Base-by-base conservation (phyloP, 495 filamentous ascomycete species). In the Hypoxylon rickii region DNA sequence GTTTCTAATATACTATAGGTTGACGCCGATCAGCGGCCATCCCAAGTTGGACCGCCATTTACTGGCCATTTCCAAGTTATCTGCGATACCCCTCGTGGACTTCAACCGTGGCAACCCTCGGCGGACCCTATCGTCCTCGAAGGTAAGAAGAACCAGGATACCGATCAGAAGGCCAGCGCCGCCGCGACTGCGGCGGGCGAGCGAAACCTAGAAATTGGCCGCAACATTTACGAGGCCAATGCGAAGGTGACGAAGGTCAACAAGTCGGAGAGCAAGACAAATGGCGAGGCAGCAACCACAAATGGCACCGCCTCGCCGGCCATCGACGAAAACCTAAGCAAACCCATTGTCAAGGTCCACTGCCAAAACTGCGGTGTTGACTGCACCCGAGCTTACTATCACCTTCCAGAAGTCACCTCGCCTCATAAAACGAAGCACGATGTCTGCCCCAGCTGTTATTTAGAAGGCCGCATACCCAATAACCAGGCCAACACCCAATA, bases 11-110 rank as follows among this genome's bases (percentile, higher is more conserved):
- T 36, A 7, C 20, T 45, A 24, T 48, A 98, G 94, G 91, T 98
- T 65, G 94, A 98, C 75, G 88, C 92, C 11, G 94, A 97, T 65
- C 89, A 90, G 37, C 85, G 94, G 34, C 94, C 94, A 7, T 97
- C 95, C 2, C 92, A 90, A 71, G 94, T 97, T 53, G 93, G 92
- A 3, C 95, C 94, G 2, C 95, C 94, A 11, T 96, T 96, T 64
- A 98, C 94, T 1, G 93, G 94, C 32, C 95, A 98, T 73, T 98
- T 97, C 84, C 85, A 90, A 56, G 84, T 97, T 44, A 87, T 91
- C 40, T 92, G 89, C 58, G 94, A 98, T 70, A 97, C 94, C 3
- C 95, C 94, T 39, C 89, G 94, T 22, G 94, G 94, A 13, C 82
- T 98, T 29, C 93, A 97, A 68, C 86, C 92, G 33, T 96, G 91